phyloP scores from a whole-genome alignment of 1,284 basidiomycete genomes.

The Naganishia albida region DNA sequence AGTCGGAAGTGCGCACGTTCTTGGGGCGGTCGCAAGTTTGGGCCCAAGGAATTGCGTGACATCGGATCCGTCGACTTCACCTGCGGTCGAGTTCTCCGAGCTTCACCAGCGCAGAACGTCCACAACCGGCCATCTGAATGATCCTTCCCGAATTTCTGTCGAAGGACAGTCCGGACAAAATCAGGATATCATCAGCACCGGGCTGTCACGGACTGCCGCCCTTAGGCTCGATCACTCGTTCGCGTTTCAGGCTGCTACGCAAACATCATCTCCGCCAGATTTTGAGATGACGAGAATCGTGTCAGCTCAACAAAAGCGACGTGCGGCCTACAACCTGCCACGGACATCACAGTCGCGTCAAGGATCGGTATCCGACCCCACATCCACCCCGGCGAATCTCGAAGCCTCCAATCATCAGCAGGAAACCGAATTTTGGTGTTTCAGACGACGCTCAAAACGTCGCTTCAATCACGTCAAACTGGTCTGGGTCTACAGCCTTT shows the following conservation, averaged over 20 bases:
- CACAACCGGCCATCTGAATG: neutral
- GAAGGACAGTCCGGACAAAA: no score
- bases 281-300: neutral
- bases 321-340: neutral
- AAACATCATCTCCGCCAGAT: neutral
- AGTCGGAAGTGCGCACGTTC: no score
- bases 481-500: conserved; percentile 21
- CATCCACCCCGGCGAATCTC: neutral
- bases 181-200: neutral
- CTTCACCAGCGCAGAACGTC: no score
- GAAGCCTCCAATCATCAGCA: neutral
- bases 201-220: neutral
- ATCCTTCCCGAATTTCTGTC: neutral
- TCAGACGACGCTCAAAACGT: neutral
- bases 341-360: neutral
- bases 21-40: no score
- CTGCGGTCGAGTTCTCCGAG: no score
- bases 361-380: neutral
- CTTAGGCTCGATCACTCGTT: conserved; percentile 10
- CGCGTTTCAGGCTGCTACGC: conserved; percentile 7
- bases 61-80: no score
- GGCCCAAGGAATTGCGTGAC: no score
- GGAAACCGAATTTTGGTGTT: neutral
- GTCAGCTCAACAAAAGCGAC: neutral
- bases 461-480: conserved; percentile 2